Percentiles rank a stretch among this genome's conserved stretches.
Conservation (phyloP, 169 alveolate species). For the Babesia caballi region DNA sequence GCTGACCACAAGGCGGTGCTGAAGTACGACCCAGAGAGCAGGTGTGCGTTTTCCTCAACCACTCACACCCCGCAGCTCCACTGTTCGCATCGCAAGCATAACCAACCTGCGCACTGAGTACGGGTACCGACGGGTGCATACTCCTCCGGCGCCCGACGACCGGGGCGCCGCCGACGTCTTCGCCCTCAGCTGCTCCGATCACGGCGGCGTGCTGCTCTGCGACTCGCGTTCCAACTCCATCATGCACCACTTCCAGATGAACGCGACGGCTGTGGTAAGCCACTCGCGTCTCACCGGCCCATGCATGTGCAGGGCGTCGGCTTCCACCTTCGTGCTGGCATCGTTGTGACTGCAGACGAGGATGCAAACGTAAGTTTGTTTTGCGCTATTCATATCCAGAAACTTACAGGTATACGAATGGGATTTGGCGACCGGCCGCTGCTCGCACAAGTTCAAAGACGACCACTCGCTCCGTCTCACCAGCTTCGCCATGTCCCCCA, state of each 20-base stretch:
- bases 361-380: slow-evolving; percentile 35
- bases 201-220: slow-evolving; percentile 50
- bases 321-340: slow-evolving; percentile 12
- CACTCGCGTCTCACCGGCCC: background rate
- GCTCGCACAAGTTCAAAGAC: slow-evolving; percentile 48
- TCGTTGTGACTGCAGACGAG: slow-evolving; percentile 46
- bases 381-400: too few relatives aligned
- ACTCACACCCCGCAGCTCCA: background rate
- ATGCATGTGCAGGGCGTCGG: slow-evolving; percentile 38
- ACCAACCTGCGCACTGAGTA: slow-evolving; percentile 29
- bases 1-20: slow-evolving; percentile 22
- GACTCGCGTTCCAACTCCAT: slow-evolving; percentile 37
- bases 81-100: slow-evolving; percentile 20
- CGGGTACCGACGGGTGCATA: slow-evolving; percentile 18
- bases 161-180: background rate
- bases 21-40: slow-evolving; percentile 26
- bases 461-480: slow-evolving; percentile 39
- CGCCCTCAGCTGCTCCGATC: slow-evolving; percentile 32
- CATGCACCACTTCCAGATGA: slow-evolving; percentile 58
- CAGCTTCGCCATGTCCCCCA: slow-evolving; percentile 22
- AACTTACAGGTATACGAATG: slow-evolving; percentile 54
- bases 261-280: slow-evolving; percentile 37
- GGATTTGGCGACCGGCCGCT: slow-evolving; percentile 50
- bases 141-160: background rate
- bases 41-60: background rate